These are phyloP conservation scores for Leccinum variicolor DNA, from an alignment of 768 basidiomycete species.

Conservation along the genomic window DNA sequence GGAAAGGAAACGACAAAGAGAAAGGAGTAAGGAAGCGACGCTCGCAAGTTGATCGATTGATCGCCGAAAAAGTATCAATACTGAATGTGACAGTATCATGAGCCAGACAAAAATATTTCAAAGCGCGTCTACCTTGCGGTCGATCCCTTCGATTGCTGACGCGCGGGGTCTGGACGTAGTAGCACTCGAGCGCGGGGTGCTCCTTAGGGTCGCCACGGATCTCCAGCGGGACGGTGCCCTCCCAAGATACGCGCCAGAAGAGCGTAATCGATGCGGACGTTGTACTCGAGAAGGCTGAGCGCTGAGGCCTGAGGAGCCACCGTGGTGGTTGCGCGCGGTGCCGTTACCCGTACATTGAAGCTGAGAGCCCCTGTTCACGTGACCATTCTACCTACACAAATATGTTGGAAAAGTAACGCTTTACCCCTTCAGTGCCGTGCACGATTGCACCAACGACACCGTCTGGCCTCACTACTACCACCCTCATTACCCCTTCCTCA, in stretches of 20 bases:
- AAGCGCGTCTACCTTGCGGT: constrained; percentile 17
- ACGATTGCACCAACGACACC: constrained; percentile 8
- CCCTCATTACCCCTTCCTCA: not conserved
- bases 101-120: not conserved
- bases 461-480: not conserved
- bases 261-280: constrained; percentile 69
- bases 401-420: not conserved
- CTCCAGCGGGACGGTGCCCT: constrained; percentile 86
- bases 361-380: not conserved
- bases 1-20: too few relatives aligned
- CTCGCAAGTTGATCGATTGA: not conserved
- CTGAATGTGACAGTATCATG: not conserved
- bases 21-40: too few relatives aligned
- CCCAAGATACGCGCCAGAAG: constrained; percentile 88
- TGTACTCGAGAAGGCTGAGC: constrained; percentile 40
- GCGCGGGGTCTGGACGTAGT: constrained; percentile 87
- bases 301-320: too few relatives aligned
- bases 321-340: constrained; percentile 47
- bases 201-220: constrained; percentile 87
- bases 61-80: constrained; percentile 21
- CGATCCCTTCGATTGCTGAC: constrained; percentile 49
- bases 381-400: constrained; percentile 11
- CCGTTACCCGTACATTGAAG: constrained; percentile 41
- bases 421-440: not conserved
- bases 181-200: constrained; percentile 85